Percentiles rank a stretch among this genome's conserved stretches.
phyloP scores from a whole-genome alignment of 2,329 filamentous ascomycete species.

The Pseudocercospora eumusae region DNA sequence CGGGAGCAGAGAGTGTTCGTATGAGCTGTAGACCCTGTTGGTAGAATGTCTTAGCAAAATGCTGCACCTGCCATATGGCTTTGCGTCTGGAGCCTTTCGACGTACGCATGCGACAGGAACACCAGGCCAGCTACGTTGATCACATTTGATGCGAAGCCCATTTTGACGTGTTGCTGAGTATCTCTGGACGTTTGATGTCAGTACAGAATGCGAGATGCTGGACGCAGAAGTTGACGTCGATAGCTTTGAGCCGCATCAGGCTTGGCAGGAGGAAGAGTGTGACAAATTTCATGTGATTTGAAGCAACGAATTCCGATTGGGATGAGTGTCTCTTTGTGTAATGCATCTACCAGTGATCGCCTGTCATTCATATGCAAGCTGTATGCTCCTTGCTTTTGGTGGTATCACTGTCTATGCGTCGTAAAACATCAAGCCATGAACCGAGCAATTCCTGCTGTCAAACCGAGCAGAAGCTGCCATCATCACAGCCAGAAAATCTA shows the following conservation, averaged over 20 bases:
- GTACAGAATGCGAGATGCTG: neutral
- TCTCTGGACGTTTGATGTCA: neutral
- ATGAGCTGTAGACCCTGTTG: conserved; percentile 87
- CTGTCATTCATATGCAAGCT: conserved; percentile 11
- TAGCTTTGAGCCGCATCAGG: conserved; percentile 2
- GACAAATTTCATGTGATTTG: neutral
- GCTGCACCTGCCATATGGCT: conserved; percentile 13
- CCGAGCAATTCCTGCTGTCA: neutral
- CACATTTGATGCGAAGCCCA: conserved; percentile 71
- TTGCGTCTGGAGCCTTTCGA: conserved; percentile 14
- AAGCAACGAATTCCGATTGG: neutral
- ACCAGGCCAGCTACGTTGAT: conserved; percentile 74
- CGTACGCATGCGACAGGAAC: conserved; percentile 85
- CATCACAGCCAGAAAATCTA: conserved; percentile 9
- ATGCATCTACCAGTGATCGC: conserved; percentile 10
- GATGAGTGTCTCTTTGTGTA: neutral
- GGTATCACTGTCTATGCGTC: conserved; percentile 27
- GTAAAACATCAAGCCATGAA: conserved; percentile 28
- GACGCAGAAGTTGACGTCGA: neutral
- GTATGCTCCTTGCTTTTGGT: conserved; percentile 14
- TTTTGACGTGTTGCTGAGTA: conserved; percentile 41
- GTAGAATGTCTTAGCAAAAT: conserved; percentile 8
- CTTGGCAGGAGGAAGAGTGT: neutral
- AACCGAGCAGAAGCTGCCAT: conserved; percentile 5
- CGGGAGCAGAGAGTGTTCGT: conserved; percentile 79